phyloP scores from a whole-genome alignment of 495 filamentous ascomycete species.

The Neurospora africana region DNA sequence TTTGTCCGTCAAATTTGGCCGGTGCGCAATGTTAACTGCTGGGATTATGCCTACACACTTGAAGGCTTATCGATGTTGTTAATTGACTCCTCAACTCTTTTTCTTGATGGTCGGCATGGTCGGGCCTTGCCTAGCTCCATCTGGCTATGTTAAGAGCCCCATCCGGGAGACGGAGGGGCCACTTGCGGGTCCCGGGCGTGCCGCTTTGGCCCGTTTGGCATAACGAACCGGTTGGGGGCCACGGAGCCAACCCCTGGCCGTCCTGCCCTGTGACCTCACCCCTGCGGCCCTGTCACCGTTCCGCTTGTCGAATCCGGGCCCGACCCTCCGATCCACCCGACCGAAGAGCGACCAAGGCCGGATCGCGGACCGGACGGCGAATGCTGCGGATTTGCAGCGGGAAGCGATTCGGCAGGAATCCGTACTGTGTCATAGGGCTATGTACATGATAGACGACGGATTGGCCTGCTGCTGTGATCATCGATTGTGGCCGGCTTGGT shows the following conservation, averaged over 20 bases:
- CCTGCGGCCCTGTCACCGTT: background rate
- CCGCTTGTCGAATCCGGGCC: background rate
- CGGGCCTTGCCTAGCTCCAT: background rate
- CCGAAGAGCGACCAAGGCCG: background rate
- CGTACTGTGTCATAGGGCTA: background rate
- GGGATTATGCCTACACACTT: background rate
- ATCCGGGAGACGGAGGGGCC: background rate
- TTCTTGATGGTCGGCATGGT: background rate
- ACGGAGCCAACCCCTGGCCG: background rate
- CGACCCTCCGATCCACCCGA: background rate
- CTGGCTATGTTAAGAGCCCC: background rate
- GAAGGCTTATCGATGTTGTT: background rate
- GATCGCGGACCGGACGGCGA: background rate
- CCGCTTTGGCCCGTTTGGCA: background rate
- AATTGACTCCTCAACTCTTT: background rate
- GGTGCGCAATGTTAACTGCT: background rate
- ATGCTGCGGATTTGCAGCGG: background rate
- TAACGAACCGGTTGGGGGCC: background rate
- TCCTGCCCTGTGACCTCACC: background rate
- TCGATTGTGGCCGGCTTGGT: background rate
- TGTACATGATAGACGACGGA: background rate
- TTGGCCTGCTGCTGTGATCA: background rate
- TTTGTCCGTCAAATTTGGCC: background rate
- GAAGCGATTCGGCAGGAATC: background rate
- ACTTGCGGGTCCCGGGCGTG: background rate